Evolutionary conservation across 352 stramenopile species (phyloP), one percentile per base, ranked within the genome.

Genomic region (Phytophthora pistaciae): DNA sequence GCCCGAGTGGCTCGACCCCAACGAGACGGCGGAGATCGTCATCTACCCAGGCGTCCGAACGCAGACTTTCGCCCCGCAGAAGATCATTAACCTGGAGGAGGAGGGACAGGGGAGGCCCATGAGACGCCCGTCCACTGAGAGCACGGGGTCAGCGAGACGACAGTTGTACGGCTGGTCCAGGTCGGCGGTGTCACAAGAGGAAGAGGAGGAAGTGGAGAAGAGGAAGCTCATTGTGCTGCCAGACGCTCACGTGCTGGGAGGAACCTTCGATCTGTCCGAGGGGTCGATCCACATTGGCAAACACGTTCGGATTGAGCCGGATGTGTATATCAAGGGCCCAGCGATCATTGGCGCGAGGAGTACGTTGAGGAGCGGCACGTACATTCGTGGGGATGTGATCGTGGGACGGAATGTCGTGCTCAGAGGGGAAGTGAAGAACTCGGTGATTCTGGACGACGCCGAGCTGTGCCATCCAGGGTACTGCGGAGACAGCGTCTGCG

Each of bases 401-500:
- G 59, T 91, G 11, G 86, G 86, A 0, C 71, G 74, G 10, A 71
- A 75, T n/a, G 87, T 93, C 18, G 84, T 93, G 46, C 66, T 95
- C 3, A 73, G 88, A 11, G 80, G 83, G 1, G 88, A 95, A 48
- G 58, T 93, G 38, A 95, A 93, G 68, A 91, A 95, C 50, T 77
- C 77, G 4, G 61, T 95, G 40, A 80, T 94, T 60, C 64, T 95
- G 66, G 88, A 95, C 64, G 54, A 88, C 20, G 85, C 88, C 0
- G 86, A 94, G 83, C 68, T 95, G 3, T 87, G 85, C 42, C 88
- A 94, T 42, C 85, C 86, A 2, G 83, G 86, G 0, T 94, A 95
- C 68, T 92, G 82, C 50, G 86, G 86, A 16, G 88, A 94, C 72
- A 92, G 82, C 57, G 72, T 94, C 36, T 91, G 80, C 23, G 88